Conservation (phyloP, 176 grass and related monocot species). For the Rhynchospora tenuis region DNA sequence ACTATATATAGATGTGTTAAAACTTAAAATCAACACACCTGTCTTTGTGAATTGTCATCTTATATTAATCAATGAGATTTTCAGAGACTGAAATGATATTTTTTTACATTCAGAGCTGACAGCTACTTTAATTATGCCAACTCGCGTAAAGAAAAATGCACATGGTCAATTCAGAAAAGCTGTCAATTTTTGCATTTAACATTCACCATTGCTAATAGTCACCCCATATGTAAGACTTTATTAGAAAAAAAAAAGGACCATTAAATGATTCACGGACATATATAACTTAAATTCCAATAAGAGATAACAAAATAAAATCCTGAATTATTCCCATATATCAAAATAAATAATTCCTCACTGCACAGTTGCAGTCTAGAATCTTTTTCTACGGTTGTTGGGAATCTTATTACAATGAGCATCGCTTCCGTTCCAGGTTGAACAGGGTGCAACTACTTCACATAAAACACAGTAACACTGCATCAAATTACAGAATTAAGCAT, state of each 20-base stretch:
- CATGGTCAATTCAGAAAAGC: not conserved
- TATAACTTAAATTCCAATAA: not conserved
- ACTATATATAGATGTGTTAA: too few species aligned
- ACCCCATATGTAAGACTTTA: not conserved
- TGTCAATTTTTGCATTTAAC: not conserved
- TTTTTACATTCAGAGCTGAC: not conserved
- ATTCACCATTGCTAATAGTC: not conserved
- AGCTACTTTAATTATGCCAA: not conserved
- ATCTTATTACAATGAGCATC: constrained; percentile 23
- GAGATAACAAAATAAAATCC: not conserved
- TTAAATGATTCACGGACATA: not conserved
- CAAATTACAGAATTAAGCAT: not conserved
- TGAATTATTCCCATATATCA: too few species aligned
- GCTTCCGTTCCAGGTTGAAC: constrained; percentile 25
- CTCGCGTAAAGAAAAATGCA: not conserved
- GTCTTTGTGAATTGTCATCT: constrained; percentile 12
- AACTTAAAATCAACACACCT: too few species aligned
- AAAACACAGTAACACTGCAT: constrained; percentile 34
- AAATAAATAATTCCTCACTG: too few species aligned
- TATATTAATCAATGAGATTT: constrained; percentile 10
- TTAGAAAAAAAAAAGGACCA: not conserved
- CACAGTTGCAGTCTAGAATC: not conserved
- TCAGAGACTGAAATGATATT: constrained; percentile 12
- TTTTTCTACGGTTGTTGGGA: not conserved
- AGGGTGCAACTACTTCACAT: constrained; percentile 28